A percentile compares a stretch with the other conserved stretches of the same genome.
These are phyloP conservation scores for Leccinum ponderosum DNA, from an alignment of 1,284 basidiomycete genomes.

Conservation along the genomic window DNA sequence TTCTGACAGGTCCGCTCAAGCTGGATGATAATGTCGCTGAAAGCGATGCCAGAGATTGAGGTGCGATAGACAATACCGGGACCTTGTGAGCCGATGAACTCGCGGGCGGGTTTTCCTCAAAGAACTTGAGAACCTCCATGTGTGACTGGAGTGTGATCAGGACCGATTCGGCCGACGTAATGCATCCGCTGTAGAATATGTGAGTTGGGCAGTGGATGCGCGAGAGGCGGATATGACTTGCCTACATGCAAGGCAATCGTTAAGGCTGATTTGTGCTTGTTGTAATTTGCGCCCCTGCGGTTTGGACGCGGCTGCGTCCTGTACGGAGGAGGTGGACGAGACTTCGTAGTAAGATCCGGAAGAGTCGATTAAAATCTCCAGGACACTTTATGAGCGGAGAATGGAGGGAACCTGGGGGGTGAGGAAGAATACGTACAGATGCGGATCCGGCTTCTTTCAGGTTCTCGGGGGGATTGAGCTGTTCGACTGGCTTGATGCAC, in stretches of 20 bases:
- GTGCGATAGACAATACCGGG: slow-evolving; percentile 86
- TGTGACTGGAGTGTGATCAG: slow-evolving; percentile 98
- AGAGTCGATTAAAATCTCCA: slow-evolving; percentile 83
- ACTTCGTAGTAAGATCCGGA: slow-evolving; percentile 82
- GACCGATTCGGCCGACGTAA: slow-evolving; percentile 97
- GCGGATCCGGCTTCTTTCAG: slow-evolving; percentile 55
- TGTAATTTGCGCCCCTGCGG: slow-evolving; percentile 62
- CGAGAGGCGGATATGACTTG: slow-evolving; percentile 33
- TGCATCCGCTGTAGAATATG: slow-evolving; percentile 75
- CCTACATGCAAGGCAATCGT: slow-evolving; percentile 95
- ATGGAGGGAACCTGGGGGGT: neutral
- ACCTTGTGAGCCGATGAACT: slow-evolving; percentile 47
- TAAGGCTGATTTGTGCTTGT: slow-evolving; percentile 93
- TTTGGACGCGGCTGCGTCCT: slow-evolving; percentile 22
- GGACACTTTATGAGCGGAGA: slow-evolving; percentile 2
- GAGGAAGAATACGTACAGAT: slow-evolving; percentile 43
- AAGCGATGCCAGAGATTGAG: slow-evolving; percentile 90
- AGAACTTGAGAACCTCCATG: slow-evolving; percentile 82
- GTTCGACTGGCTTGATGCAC: slow-evolving; percentile 95
- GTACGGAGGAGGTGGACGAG: slow-evolving; percentile 30
- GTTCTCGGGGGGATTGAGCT: slow-evolving; percentile 48
- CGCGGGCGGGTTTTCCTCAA: slow-evolving; percentile 55
- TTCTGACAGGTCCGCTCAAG: slow-evolving; percentile 48
- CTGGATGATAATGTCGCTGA: slow-evolving; percentile 66
- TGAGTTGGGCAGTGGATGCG: slow-evolving; percentile 2